phyloP scores from a whole-genome alignment of 768 basidiomycete species.

The Tylopilus rubrobrunneus region DNA sequence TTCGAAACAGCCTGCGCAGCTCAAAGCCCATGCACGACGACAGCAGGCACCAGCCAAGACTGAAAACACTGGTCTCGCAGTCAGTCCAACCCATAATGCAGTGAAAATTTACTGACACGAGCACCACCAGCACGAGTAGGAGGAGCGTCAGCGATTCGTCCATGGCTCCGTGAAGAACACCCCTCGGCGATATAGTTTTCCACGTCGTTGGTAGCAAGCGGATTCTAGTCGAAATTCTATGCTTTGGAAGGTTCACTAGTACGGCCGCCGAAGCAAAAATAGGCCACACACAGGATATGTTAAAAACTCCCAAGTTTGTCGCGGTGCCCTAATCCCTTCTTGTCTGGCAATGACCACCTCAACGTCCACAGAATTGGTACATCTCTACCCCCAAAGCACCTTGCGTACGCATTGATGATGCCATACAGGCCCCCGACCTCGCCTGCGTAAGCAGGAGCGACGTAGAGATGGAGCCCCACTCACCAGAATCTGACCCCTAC shows the following conservation, averaged over 20 bases:
- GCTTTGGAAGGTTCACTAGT: too few species aligned
- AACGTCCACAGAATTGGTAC: slow-evolving; percentile 8
- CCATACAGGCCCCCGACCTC: not conserved
- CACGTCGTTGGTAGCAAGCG: too few species aligned
- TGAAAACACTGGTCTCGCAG: slow-evolving; percentile 35
- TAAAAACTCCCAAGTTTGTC: too few species aligned
- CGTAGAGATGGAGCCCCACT: slow-evolving; percentile 40
- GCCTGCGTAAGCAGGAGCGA: slow-evolving; percentile 6
- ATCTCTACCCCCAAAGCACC: not conserved
- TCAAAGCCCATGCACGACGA: slow-evolving; percentile 58
- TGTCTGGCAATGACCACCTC: slow-evolving; percentile 2
- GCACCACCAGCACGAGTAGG: slow-evolving; percentile 42
- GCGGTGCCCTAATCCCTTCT: not conserved
- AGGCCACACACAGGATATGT: too few species aligned
- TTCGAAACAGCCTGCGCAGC: not conserved
- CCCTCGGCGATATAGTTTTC: too few species aligned
- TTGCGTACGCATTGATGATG: not conserved
- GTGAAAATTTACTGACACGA: slow-evolving; percentile 37
- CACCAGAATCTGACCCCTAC: slow-evolving; percentile 56
- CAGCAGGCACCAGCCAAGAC: slow-evolving; percentile 61
- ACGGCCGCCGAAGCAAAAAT: too few species aligned
- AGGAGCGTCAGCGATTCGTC: slow-evolving; percentile 34
- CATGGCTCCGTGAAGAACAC: not conserved
- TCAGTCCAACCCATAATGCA: not conserved
- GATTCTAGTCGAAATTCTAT: too few species aligned